phyloP scores from a whole-genome alignment of 2,329 filamentous ascomycete genomes.

The Ophiostoma australiae region DNA sequence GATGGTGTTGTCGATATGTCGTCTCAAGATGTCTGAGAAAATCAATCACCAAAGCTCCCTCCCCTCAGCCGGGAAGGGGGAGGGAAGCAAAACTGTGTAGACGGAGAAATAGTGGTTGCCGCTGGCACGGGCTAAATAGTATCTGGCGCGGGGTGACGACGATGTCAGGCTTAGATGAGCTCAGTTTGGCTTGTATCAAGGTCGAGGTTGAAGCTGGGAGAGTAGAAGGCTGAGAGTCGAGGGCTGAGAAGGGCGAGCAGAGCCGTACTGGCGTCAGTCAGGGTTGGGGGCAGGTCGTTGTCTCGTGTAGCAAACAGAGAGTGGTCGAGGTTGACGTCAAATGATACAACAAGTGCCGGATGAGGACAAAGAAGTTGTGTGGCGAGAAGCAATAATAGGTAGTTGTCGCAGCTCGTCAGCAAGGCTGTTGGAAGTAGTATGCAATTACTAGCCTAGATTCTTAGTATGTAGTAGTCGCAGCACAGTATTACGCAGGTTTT shows the following conservation, averaged over 20 bases:
- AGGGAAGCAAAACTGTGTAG: background rate
- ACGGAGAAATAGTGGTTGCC: background rate
- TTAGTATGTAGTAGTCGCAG: background rate
- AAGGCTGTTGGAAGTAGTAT: background rate
- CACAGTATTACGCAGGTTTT: background rate
- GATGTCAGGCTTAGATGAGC: background rate
- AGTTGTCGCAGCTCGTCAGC: background rate
- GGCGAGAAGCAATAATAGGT: background rate
- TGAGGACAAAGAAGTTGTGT: background rate
- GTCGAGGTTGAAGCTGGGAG: background rate
- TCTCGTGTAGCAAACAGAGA: background rate
- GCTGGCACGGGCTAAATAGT: background rate
- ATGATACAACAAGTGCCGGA: background rate
- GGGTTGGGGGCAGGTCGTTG: background rate
- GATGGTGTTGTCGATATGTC: background rate
- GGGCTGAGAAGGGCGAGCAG: background rate
- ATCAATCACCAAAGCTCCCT: slow-evolving; percentile 5
- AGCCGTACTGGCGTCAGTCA: background rate
- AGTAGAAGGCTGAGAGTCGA: slow-evolving; percentile 5
- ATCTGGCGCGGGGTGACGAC: background rate
- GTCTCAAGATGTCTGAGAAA: background rate
- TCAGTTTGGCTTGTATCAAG: background rate
- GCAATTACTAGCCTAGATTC: background rate
- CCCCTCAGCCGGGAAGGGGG: background rate
- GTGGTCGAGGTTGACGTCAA: background rate